phyloP scores from a whole-genome alignment of 768 basidiomycete genomes.

The Fomitopsis serialis region DNA sequence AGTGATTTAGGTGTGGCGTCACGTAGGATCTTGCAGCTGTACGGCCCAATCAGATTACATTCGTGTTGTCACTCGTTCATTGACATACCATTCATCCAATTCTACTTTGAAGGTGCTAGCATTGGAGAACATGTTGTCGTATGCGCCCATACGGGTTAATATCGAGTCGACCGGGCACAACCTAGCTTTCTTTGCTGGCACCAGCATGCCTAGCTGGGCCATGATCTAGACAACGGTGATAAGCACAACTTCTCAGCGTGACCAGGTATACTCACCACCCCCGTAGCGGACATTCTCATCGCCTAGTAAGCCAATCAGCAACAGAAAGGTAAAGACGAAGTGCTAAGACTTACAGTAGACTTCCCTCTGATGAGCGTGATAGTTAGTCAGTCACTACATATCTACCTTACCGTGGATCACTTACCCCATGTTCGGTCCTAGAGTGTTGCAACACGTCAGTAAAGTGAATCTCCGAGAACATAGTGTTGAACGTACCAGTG shows the following conservation, averaged over 20 bases:
- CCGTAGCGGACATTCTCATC: slow-evolving; percentile 95
- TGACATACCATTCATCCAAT: slow-evolving; percentile 85
- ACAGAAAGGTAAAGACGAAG: neutral
- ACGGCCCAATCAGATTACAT: neutral
- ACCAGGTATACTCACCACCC: slow-evolving; percentile 50
- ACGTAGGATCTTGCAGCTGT: slow-evolving; percentile 85
- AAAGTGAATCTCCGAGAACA: neutral
- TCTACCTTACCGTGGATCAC: slow-evolving; percentile 21
- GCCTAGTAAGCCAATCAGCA: slow-evolving; percentile 33
- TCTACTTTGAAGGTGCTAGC: slow-evolving; percentile 98
- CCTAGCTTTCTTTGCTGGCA: slow-evolving; percentile 83
- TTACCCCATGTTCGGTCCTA: slow-evolving; percentile 87
- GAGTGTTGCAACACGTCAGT: neutral
- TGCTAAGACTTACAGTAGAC: slow-evolving; percentile 51
- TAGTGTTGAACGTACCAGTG: slow-evolving; percentile 73
- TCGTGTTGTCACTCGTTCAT: neutral
- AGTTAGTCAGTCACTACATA: neutral
- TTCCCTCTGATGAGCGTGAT: slow-evolving; percentile 48
- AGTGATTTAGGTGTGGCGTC: slow-evolving; percentile 92
- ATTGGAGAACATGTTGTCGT: slow-evolving; percentile 94
- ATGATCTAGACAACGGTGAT: slow-evolving; percentile 49
- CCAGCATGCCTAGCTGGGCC: slow-evolving; percentile 94
- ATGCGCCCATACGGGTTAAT: slow-evolving; percentile 96
- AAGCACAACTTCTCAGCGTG: neutral
- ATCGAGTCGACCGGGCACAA: slow-evolving; percentile 89